phyloP scores from a whole-genome alignment of 1,139 yeast species.

The Pichia cactophila region DNA sequence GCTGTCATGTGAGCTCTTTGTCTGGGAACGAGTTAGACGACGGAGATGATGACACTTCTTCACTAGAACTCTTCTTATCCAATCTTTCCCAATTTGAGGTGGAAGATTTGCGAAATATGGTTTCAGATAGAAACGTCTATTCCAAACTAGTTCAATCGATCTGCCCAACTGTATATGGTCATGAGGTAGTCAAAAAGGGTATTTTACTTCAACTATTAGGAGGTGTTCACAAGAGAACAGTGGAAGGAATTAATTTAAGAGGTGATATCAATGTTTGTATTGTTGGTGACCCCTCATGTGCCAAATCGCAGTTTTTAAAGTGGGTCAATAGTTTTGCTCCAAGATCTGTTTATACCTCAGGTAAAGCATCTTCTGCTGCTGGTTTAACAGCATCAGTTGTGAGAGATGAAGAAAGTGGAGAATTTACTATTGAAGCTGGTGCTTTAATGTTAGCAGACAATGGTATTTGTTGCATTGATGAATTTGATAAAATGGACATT shows the following conservation, averaged over 20 bases:
- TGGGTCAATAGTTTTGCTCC: conserved; percentile 91
- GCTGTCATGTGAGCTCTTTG: conserved; percentile 72
- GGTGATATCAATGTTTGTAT: conserved; percentile 96
- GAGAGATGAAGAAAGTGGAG: conserved; percentile 96
- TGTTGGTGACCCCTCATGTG: conserved; percentile 98
- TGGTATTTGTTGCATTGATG: conserved; percentile 98
- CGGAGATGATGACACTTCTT: conserved; percentile 33
- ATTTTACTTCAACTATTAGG: conserved; percentile 81
- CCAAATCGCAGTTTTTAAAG: conserved; percentile 92
- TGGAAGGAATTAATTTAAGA: conserved; percentile 91
- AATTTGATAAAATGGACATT: conserved; percentile 95
- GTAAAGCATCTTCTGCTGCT: conserved; percentile 98
- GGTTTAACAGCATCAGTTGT: conserved; percentile 98
- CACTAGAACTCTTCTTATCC: conserved; percentile 68
- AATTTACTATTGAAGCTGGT: conserved; percentile 97
- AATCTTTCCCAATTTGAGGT: conserved; percentile 80
- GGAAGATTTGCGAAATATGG: conserved; percentile 82
- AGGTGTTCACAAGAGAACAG: conserved; percentile 91
- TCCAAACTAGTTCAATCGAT: conserved; percentile 80
- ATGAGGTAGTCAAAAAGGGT: conserved; percentile 91
- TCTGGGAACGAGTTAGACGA: conserved; percentile 42
- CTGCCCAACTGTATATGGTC: conserved; percentile 97
- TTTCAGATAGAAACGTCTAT: conserved; percentile 80
- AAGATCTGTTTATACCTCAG: conserved; percentile 93
- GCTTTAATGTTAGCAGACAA: conserved; percentile 98